Evolutionary conservation across 352 stramenopile genomes (phyloP), one percentile per base, ranked within the genome.

Genomic region (Globisporangium nunn): DNA sequence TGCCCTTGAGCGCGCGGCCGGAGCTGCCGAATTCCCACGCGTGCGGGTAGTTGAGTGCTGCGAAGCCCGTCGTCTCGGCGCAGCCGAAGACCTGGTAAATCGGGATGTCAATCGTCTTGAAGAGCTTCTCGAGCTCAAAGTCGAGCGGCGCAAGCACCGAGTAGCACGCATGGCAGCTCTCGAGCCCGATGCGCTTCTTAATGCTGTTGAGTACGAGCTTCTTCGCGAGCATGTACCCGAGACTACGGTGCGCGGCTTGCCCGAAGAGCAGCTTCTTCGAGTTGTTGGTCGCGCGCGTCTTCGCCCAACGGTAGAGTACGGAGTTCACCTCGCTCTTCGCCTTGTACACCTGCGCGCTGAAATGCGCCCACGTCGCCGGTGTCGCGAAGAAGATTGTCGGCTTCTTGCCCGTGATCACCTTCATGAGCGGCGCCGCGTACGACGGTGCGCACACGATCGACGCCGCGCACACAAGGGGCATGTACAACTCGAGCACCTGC

Each of bases 211-310:
- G 70, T 40, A 94, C 81, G 28, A 94, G 72, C 44, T 73, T 70
- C 47, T 93, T 88, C 7, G 83, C 83, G 30, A 93, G 56, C 64
- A 90, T 79, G 59, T 93, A 91, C 18, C 83, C 83, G 14, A 93
- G 52, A 54, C 74, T 87, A 15, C 73, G 78, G 29, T 76, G 71
- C 17, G 74, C 76, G 12, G 69, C 58, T 35, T 74, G 66, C 23
- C 63, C 63, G 51, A 84, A 87, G 7, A 85, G 75, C 28, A 89
- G 72, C 63, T 94, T 94, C 43, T 80, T 78, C 2, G 81, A 83
- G 56, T 94, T 86, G 58, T 89, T 80, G 12, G 78, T 86, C 33
- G 84, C 84, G 6, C 84, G 79, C 14, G 69, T 78, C 65, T 92
- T 88, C 17, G 84, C 84, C 84, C 84, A 94, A 53, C 74, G 69